Conservation (phyloP, 495 filamentous ascomycete species). For the Aspergillus avenaceus region DNA sequence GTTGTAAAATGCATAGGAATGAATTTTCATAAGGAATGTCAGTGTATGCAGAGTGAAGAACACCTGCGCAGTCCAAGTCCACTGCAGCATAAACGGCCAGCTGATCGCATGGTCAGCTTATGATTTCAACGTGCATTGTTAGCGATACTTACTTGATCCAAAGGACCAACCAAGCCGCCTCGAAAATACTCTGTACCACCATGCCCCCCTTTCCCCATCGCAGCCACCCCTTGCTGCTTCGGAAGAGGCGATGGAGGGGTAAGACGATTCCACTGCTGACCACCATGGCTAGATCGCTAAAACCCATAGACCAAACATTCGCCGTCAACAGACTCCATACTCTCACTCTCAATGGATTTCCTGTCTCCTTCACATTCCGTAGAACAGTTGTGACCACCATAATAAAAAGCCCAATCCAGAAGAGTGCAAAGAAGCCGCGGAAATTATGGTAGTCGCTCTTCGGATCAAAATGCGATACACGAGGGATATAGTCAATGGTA, state of each 20-base stretch:
- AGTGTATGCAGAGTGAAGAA: slow-evolving; percentile 90
- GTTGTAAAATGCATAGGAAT: slow-evolving; percentile 97
- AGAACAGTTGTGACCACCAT: slow-evolving; percentile 92
- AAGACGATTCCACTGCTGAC: slow-evolving; percentile 64
- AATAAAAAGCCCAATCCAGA: slow-evolving; percentile 94
- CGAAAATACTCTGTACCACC: slow-evolving; percentile 75
- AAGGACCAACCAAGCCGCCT: slow-evolving; percentile 70
- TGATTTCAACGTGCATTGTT: neutral
- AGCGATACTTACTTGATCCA: slow-evolving; percentile 66
- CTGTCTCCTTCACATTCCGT: slow-evolving; percentile 91
- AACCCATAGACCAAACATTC: slow-evolving; percentile 79
- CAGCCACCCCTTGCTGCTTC: slow-evolving; percentile 48
- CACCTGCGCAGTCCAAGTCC: slow-evolving; percentile 95
- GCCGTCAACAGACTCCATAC: slow-evolving; percentile 85
- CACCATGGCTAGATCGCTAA: slow-evolving; percentile 84
- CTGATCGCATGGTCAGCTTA: slow-evolving; percentile 33
- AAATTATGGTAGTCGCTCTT: slow-evolving; percentile 90
- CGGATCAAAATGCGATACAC: slow-evolving; percentile 95
- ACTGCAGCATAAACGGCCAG: slow-evolving; percentile 80
- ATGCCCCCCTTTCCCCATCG: slow-evolving; percentile 76
- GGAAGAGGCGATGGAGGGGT: slow-evolving; percentile 69
- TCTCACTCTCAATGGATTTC: slow-evolving; percentile 72
- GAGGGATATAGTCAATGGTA: slow-evolving; percentile 88
- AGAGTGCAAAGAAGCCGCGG: slow-evolving; percentile 93
- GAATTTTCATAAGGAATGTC: slow-evolving; percentile 95